Percentiles rank a stretch among this genome's conserved stretches.
phyloP scores from a whole-genome alignment of 306 rosid genomes.

The Arachis stenosperma region DNA sequence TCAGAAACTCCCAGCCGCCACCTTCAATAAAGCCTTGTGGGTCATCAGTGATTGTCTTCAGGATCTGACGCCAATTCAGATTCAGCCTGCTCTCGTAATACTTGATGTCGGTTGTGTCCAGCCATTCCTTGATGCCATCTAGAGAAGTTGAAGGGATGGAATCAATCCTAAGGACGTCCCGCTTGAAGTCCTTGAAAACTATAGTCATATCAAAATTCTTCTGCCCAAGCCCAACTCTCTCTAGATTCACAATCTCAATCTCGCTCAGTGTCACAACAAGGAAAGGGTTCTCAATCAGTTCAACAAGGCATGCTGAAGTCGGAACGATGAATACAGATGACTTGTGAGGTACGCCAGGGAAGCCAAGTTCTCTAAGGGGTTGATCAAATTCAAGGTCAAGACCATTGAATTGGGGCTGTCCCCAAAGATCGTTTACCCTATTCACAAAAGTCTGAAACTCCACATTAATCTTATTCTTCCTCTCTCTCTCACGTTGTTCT shows the following conservation, averaged over 20 bases:
- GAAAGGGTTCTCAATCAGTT: constrained; percentile 87
- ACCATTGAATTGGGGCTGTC: constrained; percentile 80
- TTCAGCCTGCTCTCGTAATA: constrained; percentile 96
- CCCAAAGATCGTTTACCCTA: constrained; percentile 93
- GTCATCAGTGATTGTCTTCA: constrained; percentile 93
- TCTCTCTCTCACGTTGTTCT: constrained; percentile 91
- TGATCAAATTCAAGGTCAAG: constrained; percentile 95
- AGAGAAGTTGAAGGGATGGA: constrained; percentile 89
- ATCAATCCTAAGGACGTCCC: constrained; percentile 90
- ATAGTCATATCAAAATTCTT: constrained; percentile 94
- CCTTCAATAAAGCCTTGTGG: constrained; percentile 90
- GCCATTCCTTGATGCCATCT: constrained; percentile 96
- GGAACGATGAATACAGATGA: constrained; percentile 93
- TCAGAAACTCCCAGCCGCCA: constrained; percentile 98
- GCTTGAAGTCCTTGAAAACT: constrained; percentile 91
- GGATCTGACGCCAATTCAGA: constrained; percentile 92
- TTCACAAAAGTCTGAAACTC: constrained; percentile 86
- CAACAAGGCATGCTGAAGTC: constrained; percentile 86
- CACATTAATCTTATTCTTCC: constrained; percentile 89
- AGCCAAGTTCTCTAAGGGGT: constrained; percentile 96
- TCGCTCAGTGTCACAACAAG: constrained; percentile 85
- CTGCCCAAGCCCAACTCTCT: constrained; percentile 99
- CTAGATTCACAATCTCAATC: constrained; percentile 95
- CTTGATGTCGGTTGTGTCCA: constrained; percentile 89
- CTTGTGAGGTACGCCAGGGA: constrained; percentile 91